Evolutionary conservation across 129 eudicot species (phyloP).

Genomic region (Flaveria trinervia): DNA sequence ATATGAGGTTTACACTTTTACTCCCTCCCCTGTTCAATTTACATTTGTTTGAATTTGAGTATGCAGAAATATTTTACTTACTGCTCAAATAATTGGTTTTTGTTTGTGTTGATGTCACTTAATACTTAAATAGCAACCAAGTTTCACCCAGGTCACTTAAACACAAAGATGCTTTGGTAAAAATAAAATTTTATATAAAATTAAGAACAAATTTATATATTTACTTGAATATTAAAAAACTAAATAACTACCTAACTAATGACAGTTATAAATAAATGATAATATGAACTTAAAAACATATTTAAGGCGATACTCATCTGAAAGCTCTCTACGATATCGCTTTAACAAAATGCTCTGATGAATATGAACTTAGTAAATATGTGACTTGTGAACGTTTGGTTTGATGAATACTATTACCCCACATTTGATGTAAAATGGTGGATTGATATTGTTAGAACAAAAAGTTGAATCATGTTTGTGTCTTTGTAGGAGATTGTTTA

Average conservation of each 20-base stretch:
- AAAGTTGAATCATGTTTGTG: too few species aligned
- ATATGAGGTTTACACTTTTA: conserved; percentile 65
- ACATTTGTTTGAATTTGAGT: background rate
- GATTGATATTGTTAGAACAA: too few species aligned
- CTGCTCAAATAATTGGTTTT: background rate
- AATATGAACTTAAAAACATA: background rate
- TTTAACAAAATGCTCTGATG: background rate
- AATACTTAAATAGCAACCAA: background rate
- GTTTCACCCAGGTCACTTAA: background rate
- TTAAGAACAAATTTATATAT: background rate
- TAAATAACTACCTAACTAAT: background rate
- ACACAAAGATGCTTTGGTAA: background rate
- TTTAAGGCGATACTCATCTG: background rate
- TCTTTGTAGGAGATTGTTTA: too few species aligned
- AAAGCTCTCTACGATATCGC: background rate
- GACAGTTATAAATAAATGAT: background rate
- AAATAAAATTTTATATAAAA: background rate
- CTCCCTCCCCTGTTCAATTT: conserved; percentile 10
- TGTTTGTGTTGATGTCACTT: background rate
- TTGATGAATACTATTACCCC: too few species aligned
- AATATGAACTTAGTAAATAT: too few species aligned
- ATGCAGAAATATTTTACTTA: background rate
- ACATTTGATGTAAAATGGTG: too few species aligned
- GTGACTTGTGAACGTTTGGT: too few species aligned
- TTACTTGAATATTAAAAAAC: background rate